Conservation (phyloP, 345 rosid genomes). For the Eucalyptus curtisii region DNA sequence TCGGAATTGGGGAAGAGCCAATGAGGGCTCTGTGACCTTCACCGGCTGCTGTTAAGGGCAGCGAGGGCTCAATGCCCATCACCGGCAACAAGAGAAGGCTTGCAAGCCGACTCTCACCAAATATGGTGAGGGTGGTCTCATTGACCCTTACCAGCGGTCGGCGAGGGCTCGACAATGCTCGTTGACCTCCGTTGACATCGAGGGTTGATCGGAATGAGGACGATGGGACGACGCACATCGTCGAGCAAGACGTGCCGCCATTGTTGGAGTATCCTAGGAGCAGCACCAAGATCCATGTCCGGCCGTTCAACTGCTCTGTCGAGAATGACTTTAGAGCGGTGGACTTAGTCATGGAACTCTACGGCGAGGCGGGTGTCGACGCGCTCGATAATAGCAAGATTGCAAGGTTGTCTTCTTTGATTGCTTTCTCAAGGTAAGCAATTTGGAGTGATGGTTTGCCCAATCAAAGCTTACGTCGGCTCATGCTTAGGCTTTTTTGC, state of each 20-base stretch:
- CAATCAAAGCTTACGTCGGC: neutral
- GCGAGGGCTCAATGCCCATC: no score
- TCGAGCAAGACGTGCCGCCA: neutral
- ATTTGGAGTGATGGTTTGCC: neutral
- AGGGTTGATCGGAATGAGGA: neutral
- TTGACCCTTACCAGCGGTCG: no score
- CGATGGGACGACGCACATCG: no score
- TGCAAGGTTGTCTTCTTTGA: conserved; percentile 28
- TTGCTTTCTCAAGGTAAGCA: conserved; percentile 55
- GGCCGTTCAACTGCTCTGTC: conserved; percentile 42
- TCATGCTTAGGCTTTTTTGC: neutral
- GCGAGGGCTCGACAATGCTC: no score
- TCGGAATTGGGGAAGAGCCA: no score
- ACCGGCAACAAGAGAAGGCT: no score
- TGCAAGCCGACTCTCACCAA: no score
- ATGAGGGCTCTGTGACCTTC: no score
- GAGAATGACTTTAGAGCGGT: conserved; percentile 54
- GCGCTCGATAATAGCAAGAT: conserved; percentile 14
- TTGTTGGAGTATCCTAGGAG: neutral
- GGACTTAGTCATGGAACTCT: conserved; percentile 40
- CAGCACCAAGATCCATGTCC: conserved; percentile 17
- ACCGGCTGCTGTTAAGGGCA: no score
- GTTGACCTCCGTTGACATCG: neutral
- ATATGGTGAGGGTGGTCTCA: no score
- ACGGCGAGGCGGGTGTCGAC: conserved; percentile 29